phyloP scores from a whole-genome alignment of 2,329 filamentous ascomycete genomes.

The Trichoderma sp. region DNA sequence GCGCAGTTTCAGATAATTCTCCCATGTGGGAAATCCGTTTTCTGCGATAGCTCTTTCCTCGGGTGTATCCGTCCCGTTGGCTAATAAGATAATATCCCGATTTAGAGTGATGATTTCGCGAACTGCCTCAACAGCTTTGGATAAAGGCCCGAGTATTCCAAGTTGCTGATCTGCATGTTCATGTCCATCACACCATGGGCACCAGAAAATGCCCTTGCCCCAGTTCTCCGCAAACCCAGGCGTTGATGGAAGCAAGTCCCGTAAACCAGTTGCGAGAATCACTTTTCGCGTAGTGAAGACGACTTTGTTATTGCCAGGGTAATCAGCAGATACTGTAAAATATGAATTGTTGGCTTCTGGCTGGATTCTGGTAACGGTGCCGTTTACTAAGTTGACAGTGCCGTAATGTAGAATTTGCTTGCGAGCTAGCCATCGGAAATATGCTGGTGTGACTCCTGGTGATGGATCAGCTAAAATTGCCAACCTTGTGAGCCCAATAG shows the following conservation, averaged over 20 bases:
- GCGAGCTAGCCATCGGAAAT: constrained; percentile 57
- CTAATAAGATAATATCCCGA: constrained; percentile 57
- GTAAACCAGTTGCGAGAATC: constrained; percentile 59
- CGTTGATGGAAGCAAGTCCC: constrained; percentile 56
- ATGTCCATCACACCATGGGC: constrained; percentile 65
- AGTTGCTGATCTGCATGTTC: constrained; percentile 62
- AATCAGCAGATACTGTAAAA: constrained; percentile 46
- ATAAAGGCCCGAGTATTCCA: constrained; percentile 52
- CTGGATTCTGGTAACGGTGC: constrained; percentile 51
- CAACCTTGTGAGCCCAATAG: no score
- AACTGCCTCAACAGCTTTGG: constrained; percentile 47
- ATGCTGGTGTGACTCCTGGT: constrained; percentile 55
- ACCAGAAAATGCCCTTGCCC: constrained; percentile 64
- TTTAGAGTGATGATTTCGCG: constrained; percentile 58
- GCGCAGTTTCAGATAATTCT: constrained; percentile 51
- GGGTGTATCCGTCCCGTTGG: constrained; percentile 59
- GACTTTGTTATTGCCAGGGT: constrained; percentile 28
- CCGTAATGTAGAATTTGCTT: constrained; percentile 54
- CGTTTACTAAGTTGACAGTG: constrained; percentile 53
- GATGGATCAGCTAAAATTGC: not conserved
- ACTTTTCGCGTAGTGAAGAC: constrained; percentile 54
- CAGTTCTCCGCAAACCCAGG: constrained; percentile 58
- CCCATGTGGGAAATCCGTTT: constrained; percentile 48
- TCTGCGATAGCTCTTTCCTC: constrained; percentile 44
- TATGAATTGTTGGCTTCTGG: constrained; percentile 43